These are phyloP conservation scores for Metschnikowia dekortorum DNA, from an alignment of 805 yeast species.

Conservation along the genomic window DNA sequence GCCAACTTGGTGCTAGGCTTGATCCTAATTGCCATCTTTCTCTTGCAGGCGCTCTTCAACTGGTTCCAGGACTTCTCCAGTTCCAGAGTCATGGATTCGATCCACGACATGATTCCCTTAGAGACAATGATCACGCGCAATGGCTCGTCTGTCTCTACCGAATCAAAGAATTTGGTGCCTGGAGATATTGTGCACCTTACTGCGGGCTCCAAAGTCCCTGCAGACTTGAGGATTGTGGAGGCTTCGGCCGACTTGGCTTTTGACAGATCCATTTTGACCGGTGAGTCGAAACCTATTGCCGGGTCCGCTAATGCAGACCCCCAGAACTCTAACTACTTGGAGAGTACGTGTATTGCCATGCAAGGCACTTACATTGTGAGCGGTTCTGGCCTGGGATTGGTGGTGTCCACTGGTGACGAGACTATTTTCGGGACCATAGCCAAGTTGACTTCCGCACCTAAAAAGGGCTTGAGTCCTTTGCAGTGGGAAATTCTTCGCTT, in stretches of 20 bases:
- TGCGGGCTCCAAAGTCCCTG: constrained; percentile 42
- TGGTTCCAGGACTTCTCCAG: constrained; percentile 46
- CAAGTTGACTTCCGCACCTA: constrained; percentile 36
- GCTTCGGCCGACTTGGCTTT: constrained; percentile 36
- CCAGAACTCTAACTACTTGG: constrained; percentile 37
- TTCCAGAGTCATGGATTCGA: constrained; percentile 46
- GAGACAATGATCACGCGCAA: constrained; percentile 34
- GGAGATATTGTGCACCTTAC: constrained; percentile 40
- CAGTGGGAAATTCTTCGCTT: constrained; percentile 39
- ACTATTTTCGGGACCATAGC: constrained; percentile 48
- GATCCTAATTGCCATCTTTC: constrained; percentile 36
- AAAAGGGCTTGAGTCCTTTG: constrained; percentile 37
- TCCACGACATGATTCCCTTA: constrained; percentile 39
- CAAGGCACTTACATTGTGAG: constrained; percentile 43
- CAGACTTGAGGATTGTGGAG: constrained; percentile 42
- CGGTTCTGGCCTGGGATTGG: constrained; percentile 43
- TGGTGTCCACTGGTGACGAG: constrained; percentile 40
- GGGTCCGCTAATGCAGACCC: constrained; percentile 26
- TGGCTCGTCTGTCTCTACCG: constrained; percentile 23
- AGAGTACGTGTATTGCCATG: constrained; percentile 40
- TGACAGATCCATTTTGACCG: constrained; percentile 46
- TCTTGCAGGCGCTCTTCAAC: constrained; percentile 41
- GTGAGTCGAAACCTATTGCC: constrained; percentile 42
- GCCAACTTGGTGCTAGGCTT: constrained; percentile 43
- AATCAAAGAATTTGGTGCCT: constrained; percentile 37